phyloP scores from a whole-genome alignment of 345 rosid species.

The Eucalyptus coolabah region DNA sequence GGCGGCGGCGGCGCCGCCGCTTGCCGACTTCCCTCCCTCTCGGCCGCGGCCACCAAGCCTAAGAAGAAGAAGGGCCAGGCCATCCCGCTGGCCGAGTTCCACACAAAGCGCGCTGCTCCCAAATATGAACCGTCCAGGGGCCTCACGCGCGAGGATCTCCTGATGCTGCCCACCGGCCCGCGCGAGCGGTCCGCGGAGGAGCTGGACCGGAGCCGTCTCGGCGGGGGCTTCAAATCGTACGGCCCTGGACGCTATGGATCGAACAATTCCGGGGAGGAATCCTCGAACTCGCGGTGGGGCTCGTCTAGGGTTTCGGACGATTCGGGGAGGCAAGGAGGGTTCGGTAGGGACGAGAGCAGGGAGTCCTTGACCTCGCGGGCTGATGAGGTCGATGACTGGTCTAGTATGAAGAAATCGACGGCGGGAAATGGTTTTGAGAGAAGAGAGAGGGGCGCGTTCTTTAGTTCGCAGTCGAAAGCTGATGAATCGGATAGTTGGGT shows the following conservation, averaged over 20 bases:
- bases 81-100: constrained; percentile 56
- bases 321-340: neutral
- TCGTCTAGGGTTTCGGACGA: neutral
- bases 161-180: constrained; percentile 78
- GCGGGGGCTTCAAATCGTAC: constrained; percentile 64
- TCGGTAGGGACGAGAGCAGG: constrained; percentile 23
- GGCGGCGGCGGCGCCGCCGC: neutral
- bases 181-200: constrained; percentile 82
- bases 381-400: constrained; percentile 93
- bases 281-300: constrained; percentile 18
- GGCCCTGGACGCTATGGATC: constrained; percentile 13
- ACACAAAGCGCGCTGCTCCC: constrained; percentile 14
- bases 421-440: constrained; percentile 42
- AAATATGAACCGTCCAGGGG: neutral
- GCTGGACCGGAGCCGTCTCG: constrained; percentile 62
- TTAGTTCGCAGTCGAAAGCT: constrained; percentile 80
- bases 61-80: constrained; percentile 76
- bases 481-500: constrained; percentile 88
- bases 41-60: constrained; percentile 42
- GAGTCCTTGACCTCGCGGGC: constrained; percentile 69
- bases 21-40: constrained; percentile 2
- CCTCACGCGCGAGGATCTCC: constrained; percentile 46
- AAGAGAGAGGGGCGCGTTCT: constrained; percentile 47
- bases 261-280: constrained; percentile 10
- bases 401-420: constrained; percentile 42